Evolutionary conservation across 2,329 filamentous ascomycete species (phyloP).

Genomic region (Sarocladiaceae sp.): DNA sequence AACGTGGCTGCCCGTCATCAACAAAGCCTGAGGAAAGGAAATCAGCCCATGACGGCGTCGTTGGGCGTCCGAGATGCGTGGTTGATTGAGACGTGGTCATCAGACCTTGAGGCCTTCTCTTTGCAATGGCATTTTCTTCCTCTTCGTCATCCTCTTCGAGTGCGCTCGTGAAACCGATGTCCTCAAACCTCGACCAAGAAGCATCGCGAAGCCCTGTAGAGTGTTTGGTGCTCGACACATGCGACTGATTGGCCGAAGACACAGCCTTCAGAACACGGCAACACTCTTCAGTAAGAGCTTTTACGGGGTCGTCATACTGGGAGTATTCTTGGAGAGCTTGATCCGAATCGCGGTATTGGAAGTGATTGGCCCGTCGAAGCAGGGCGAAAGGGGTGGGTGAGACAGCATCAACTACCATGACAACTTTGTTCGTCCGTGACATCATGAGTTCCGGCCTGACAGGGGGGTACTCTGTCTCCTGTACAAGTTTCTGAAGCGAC

Average conservation of each 20-base stretch:
- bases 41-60: conserved; percentile 96
- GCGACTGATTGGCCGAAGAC: conserved; percentile 82
- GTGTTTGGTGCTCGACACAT: conserved; percentile 64
- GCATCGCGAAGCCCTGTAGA: conserved; percentile 75
- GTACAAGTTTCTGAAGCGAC: conserved; percentile 83
- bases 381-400: conserved; percentile 93
- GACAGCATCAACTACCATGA: conserved; percentile 95
- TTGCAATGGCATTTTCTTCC: conserved; percentile 43
- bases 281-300: conserved; percentile 89
- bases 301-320: conserved; percentile 82
- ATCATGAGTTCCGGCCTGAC: conserved; percentile 72
- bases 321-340: conserved; percentile 79
- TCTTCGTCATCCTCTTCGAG: conserved; percentile 69
- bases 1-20: conserved; percentile 63
- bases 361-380: conserved; percentile 85
- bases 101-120: conserved; percentile 45
- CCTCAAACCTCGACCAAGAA: conserved; percentile 95
- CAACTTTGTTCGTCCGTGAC: conserved; percentile 77
- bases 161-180: conserved; percentile 80
- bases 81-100: conserved; percentile 64
- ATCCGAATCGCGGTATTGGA: conserved; percentile 91
- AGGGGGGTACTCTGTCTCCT: conserved; percentile 93
- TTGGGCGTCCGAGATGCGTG: conserved; percentile 72
- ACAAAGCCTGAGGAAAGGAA: conserved; percentile 92
- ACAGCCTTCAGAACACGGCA: conserved; percentile 85